These are phyloP conservation scores for Primulina eburnea DNA, from an alignment of 257 asterid species.

Conservation along the genomic window DNA sequence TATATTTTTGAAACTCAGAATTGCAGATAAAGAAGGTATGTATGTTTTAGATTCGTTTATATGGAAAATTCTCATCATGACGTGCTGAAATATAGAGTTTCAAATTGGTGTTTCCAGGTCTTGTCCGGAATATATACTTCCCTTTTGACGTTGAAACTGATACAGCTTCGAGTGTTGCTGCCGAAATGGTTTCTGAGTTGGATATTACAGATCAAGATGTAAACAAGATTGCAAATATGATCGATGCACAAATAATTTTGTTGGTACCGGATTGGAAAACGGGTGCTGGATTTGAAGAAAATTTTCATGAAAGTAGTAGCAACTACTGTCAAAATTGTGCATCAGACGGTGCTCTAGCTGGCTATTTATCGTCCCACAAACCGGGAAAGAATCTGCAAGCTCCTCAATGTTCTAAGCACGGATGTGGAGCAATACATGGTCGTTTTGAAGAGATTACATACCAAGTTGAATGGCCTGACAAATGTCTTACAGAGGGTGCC, in stretches of 20 bases:
- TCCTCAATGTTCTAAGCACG: conserved; percentile 44
- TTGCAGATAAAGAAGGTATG: conserved; percentile 80
- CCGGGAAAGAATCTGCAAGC: conserved; percentile 41
- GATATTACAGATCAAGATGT: conserved; percentile 66
- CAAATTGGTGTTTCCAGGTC: conserved; percentile 39
- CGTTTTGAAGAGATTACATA: conserved; percentile 86
- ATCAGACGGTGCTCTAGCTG: conserved; percentile 33
- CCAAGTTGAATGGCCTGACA: conserved; percentile 58
- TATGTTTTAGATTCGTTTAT: conserved; percentile 5
- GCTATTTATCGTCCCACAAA: conserved; percentile 30
- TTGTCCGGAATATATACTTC: conserved; percentile 60
- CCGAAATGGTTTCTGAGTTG: conserved; percentile 74
- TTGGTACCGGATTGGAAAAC: conserved; percentile 72
- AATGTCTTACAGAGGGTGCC: conserved; percentile 34
- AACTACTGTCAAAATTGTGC: conserved; percentile 46
- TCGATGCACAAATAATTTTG: conserved; percentile 54
- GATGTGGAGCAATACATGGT: conserved; percentile 63
- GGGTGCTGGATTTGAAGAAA: conserved; percentile 42
- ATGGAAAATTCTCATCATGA: not conserved
- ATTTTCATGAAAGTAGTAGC: conserved; percentile 21
- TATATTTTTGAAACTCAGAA: conserved; percentile 71
- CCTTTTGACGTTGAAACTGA: conserved; percentile 62
- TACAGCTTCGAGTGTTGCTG: conserved; percentile 61
- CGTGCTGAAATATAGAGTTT: not conserved
- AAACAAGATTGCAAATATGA: conserved; percentile 63